Evolutionary conservation across 306 rosid species (phyloP), one percentile per base, ranked within the genome.

Genomic region (Trifolium repens): DNA sequence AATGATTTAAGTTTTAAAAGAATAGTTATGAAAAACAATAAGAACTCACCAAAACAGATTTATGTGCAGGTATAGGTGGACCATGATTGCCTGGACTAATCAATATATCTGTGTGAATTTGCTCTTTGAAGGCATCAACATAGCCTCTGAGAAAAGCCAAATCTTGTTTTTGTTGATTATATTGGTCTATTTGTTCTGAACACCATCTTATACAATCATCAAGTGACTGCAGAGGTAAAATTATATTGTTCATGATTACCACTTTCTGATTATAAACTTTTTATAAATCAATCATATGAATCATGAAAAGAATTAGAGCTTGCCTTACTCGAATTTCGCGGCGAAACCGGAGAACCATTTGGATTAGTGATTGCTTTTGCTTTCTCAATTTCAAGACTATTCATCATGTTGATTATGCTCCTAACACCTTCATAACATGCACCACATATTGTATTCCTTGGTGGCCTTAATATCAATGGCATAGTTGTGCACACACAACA

Each of bases 371-470:
- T 13, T 35, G 65, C 52, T 77, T 79, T 32, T 60, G 77, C 50
- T 72, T 79, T 69, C 32, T 90, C 88, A 73, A 8, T 69, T 79
- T 93, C 82, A 22, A 72, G 74, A 77, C 73, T 80, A 74, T 77
- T 83, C 54, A 91, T 78, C 82, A 86, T 74, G 76, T 66, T 73
- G 78, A 90, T 80, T 8, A 91, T 74, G 87, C 58, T 85, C 67
- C 75, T 86, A 5, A 96, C 97, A 73, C 94, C 98, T 78, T 90
- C 97, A 60, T 80, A 90, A 73, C 97, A 94, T 15, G 88, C 50
- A 47, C 80, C 89, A 22, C 97, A 94, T 59, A 94, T 88, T 39
- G 93, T 84, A 37, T 91, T 94, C 82, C 98, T 88, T 1, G 96
- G 98, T 40, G 96, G 91, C 91, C 98, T 89, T 50, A 91, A 50